phyloP scores from a whole-genome alignment of 2,329 filamentous ascomycete species.

The Colletotrichum sublineola region DNA sequence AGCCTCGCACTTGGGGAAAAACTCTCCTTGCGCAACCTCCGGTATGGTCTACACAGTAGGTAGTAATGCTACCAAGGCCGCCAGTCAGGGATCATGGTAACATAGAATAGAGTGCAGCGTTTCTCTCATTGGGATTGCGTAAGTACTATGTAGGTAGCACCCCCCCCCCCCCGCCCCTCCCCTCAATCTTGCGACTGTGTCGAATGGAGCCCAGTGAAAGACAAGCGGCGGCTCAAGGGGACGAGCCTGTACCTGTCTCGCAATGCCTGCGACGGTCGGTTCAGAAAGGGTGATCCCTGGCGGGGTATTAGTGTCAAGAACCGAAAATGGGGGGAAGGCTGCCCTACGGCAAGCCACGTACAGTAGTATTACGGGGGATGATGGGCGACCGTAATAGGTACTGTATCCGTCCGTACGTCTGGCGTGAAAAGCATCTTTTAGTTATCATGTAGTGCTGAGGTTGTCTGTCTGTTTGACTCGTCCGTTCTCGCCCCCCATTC shows the following conservation, averaged over 20 bases:
- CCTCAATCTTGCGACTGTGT: constrained; percentile 1
- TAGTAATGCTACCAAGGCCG: constrained; percentile 10
- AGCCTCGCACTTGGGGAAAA: constrained; percentile 27
- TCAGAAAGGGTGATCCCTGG: constrained; percentile 28
- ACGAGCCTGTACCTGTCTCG: constrained; percentile 25
- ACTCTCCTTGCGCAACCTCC: constrained; percentile 28
- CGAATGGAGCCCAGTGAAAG: constrained; percentile 13
- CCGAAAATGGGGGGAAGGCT: constrained; percentile 16
- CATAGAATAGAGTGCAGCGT: constrained; percentile 19
- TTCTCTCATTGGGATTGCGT: constrained; percentile 3
- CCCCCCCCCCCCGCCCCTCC: not conserved
- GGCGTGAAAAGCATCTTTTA: not conserved
- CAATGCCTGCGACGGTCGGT: constrained; percentile 16
- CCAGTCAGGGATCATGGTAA: constrained; percentile 12
- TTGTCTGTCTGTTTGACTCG: not conserved
- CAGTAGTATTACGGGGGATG: not conserved
- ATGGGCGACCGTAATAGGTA: not conserved
- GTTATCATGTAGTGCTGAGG: not conserved
- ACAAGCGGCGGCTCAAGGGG: constrained; percentile 9
- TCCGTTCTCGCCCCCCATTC: not conserved
- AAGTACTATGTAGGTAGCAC: not conserved
- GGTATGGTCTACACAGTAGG: not conserved
- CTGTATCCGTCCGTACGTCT: not conserved
- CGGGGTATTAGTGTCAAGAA: constrained; percentile 22
- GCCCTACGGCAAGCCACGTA: constrained; percentile 29